Conservation (phyloP, 2,329 filamentous ascomycete species). For the Alternaria sp. region DNA sequence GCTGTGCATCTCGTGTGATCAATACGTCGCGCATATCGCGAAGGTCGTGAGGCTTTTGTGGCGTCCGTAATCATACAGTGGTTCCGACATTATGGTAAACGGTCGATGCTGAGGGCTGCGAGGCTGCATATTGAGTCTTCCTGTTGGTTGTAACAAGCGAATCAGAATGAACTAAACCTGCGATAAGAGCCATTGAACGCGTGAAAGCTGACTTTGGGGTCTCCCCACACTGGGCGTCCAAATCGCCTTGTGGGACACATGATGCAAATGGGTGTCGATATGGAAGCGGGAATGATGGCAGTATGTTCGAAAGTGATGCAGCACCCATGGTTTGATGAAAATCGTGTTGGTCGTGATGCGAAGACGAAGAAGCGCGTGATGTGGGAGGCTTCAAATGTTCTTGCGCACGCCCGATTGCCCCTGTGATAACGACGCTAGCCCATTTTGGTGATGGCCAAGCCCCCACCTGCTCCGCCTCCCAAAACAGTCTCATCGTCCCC, state of each 20-base stretch:
- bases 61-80: neutral
- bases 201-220: neutral
- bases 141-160: neutral
- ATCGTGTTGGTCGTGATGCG: neutral
- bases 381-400: too few relatives aligned
- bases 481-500: too few relatives aligned
- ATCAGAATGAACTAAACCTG: neutral
- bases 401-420: too few relatives aligned
- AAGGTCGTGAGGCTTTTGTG: neutral
- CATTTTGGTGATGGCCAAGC: neutral
- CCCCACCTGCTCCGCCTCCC: neutral
- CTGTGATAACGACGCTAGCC: neutral
- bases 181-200: neutral
- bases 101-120: neutral
- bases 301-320: neutral
- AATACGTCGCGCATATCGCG: neutral
- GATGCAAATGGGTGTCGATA: neutral
- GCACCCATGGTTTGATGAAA: neutral
- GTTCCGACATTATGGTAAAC: neutral
- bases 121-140: neutral
- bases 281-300: rapidly evolving
- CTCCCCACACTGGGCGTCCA: neutral
- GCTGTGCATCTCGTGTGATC: neutral
- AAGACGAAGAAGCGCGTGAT: too few relatives aligned
- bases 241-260: neutral